These are phyloP conservation scores for Mycena vitilis DNA, from an alignment of 768 basidiomycete species.

Conservation along the genomic window DNA sequence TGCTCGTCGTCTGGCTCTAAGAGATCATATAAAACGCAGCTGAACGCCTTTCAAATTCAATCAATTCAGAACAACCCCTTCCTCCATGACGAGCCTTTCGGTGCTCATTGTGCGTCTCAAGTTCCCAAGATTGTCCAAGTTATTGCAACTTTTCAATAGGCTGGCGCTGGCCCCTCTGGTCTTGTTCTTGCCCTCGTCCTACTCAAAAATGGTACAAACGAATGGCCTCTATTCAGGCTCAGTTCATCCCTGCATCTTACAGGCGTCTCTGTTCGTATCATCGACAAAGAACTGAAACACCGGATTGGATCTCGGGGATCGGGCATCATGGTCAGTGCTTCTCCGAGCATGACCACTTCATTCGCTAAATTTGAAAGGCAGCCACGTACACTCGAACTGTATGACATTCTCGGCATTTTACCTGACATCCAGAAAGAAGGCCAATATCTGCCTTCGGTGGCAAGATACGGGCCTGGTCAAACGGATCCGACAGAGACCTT, in stretches of 20 bases:
- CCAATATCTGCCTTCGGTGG: conserved; percentile 7
- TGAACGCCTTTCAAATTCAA: too few species aligned
- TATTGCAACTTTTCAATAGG: conserved; percentile 7
- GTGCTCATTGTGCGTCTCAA: not conserved
- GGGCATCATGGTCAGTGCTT: conserved; percentile 19
- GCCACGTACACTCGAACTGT: conserved; percentile 11
- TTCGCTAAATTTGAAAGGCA: not conserved
- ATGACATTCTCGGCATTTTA: conserved; percentile 15
- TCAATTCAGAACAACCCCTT: too few species aligned
- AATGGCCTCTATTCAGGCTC: too few species aligned
- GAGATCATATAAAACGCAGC: too few species aligned
- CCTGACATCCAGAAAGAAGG: not conserved
- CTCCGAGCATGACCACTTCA: not conserved
- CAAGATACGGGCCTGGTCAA: conserved; percentile 33
- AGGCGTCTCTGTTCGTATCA: conserved; percentile 22
- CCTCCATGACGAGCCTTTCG: not conserved
- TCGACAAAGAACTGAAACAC: conserved; percentile 5
- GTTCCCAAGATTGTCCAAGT: not conserved
- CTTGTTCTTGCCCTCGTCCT: conserved; percentile 26
- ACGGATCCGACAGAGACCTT: conserved; percentile 10
- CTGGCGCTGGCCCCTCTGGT: conserved; percentile 33
- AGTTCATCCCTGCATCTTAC: too few species aligned
- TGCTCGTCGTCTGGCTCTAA: too few species aligned
- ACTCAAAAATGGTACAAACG: conserved; percentile 16
- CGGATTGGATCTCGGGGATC: conserved; percentile 23